Percentiles rank a stretch among this genome's conserved stretches.
phyloP scores from a whole-genome alignment of 2,329 filamentous ascomycete species.

The Epichloe uncinata region DNA sequence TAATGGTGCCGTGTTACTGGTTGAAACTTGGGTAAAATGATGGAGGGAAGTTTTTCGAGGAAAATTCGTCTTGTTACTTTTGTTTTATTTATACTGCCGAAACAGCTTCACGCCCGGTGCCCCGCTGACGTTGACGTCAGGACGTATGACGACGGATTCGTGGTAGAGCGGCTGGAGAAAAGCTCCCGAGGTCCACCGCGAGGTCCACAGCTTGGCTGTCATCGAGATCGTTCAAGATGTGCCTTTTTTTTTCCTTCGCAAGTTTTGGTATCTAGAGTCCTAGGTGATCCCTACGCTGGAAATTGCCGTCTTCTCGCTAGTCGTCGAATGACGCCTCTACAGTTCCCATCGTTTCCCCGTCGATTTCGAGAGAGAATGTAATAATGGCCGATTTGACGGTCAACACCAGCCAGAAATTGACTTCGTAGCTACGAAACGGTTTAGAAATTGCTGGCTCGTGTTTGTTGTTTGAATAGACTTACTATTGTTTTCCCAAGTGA shows the following conservation, averaged over 20 bases:
- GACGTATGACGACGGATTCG: neutral
- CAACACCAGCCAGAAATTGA: neutral
- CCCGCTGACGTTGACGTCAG: neutral
- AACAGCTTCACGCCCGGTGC: too few relatives aligned
- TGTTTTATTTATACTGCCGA: neutral
- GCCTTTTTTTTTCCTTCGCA: too few relatives aligned
- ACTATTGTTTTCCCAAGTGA: too few relatives aligned
- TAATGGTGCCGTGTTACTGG: too few relatives aligned
- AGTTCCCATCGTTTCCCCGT: neutral
- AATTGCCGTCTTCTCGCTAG: too few relatives aligned
- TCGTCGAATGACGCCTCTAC: neutral
- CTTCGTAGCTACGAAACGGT: neutral
- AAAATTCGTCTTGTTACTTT: neutral
- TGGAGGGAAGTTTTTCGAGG: too few relatives aligned
- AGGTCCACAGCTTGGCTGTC: neutral
- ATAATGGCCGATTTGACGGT: slow-evolving; percentile 2
- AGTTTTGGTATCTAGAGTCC: too few relatives aligned
- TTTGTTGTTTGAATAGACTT: too few relatives aligned
- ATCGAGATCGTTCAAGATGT: neutral
- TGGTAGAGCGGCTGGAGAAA: neutral
- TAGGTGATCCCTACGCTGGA: too few relatives aligned
- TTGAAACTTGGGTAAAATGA: too few relatives aligned
- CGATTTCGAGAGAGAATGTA: slow-evolving; percentile 1
- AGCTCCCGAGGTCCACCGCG: neutral
- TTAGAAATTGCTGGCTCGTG: too few relatives aligned